A percentile compares a stretch with the other conserved stretches of the same genome.
Conservation (phyloP, 2,329 filamentous ascomycete species). For the Fusarium solani-melongenae region DNA sequence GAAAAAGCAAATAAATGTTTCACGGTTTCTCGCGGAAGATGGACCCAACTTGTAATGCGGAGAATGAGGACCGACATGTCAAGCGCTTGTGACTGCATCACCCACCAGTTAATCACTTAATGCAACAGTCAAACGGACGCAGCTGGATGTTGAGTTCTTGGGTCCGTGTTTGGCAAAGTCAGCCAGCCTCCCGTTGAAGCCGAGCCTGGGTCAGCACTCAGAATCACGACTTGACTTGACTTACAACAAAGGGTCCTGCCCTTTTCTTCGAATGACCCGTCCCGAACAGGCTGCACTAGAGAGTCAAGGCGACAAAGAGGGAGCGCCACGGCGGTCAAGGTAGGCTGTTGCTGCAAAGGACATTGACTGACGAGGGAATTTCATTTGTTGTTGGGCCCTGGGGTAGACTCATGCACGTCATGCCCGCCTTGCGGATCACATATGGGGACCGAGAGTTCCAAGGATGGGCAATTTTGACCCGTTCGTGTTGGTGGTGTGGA, state of each 20-base stretch:
- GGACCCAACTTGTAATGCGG: slow-evolving; percentile 4
- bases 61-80: slow-evolving; percentile 2
- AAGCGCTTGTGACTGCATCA: slow-evolving; percentile 1
- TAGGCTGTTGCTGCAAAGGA: not conserved
- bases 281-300: not conserved
- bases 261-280: not conserved
- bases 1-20: slow-evolving; percentile 26
- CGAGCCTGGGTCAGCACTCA: not conserved
- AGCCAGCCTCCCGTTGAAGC: not conserved
- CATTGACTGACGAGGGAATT: slow-evolving; percentile 1
- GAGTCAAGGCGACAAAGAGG: not conserved
- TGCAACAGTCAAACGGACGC: not conserved
- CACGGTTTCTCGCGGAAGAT: slow-evolving; percentile 8
- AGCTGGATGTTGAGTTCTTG: not conserved
- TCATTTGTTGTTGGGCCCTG: slow-evolving; percentile 27
- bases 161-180: not conserved
- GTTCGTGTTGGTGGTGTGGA: slow-evolving; percentile 30
- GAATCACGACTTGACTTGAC: not conserved
- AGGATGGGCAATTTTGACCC: slow-evolving; percentile 1
- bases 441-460: slow-evolving; percentile 12
- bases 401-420: slow-evolving; percentile 36
- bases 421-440: slow-evolving; percentile 36
- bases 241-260: not conserved
- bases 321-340: slow-evolving; percentile 8
- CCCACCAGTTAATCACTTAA: not conserved